Percentiles rank a stretch among this genome's conserved stretches.
Evolutionary conservation across 768 basidiomycete species (phyloP).

Genomic region (Mycena crocata): DNA sequence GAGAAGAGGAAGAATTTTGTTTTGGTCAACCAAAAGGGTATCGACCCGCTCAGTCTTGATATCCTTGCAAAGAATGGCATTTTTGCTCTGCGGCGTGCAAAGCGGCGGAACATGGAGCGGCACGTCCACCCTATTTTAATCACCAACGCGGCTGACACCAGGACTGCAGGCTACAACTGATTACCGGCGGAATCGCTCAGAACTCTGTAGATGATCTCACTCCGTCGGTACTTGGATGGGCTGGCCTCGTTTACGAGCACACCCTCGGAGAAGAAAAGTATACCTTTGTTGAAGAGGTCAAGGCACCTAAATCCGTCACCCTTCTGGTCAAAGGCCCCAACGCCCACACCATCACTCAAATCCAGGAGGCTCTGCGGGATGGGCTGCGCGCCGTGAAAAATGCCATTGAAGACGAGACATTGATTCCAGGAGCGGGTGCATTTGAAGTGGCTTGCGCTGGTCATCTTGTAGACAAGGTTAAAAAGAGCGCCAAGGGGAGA

Average conservation of each 20-base stretch:
- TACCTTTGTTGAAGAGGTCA: conserved; percentile 97
- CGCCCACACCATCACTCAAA: conserved; percentile 94
- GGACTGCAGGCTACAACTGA: conserved; percentile 80
- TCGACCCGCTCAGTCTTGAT: conserved; percentile 96
- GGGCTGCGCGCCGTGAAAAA: conserved; percentile 98
- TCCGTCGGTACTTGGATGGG: conserved; percentile 94
- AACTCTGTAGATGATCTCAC: conserved; percentile 98
- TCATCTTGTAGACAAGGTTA: conserved; percentile 82
- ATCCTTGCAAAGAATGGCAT: conserved; percentile 97
- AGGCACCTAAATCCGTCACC: conserved; percentile 94
- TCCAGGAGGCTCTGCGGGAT: conserved; percentile 97
- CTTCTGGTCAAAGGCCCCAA: conserved; percentile 98
- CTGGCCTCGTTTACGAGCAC: conserved; percentile 98
- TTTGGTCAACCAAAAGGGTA: conserved; percentile 98
- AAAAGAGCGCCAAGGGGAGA: conserved; percentile 91
- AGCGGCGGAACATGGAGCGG: conserved; percentile 99
- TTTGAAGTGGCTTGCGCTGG: conserved; percentile 95
- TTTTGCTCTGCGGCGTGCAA: conserved; percentile 92
- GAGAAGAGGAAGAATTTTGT: conserved; percentile 92
- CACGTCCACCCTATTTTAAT: conserved; percentile 46
- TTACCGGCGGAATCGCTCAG: conserved; percentile 95
- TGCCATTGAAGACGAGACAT: conserved; percentile 87
- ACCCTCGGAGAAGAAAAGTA: conserved; percentile 99
- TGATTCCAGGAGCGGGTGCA: conserved; percentile 97
- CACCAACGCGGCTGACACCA: neutral